Evolutionary conservation across 1,284 basidiomycete genomes (phyloP).

Genomic region (Austroboletus novae-zelandiae): DNA sequence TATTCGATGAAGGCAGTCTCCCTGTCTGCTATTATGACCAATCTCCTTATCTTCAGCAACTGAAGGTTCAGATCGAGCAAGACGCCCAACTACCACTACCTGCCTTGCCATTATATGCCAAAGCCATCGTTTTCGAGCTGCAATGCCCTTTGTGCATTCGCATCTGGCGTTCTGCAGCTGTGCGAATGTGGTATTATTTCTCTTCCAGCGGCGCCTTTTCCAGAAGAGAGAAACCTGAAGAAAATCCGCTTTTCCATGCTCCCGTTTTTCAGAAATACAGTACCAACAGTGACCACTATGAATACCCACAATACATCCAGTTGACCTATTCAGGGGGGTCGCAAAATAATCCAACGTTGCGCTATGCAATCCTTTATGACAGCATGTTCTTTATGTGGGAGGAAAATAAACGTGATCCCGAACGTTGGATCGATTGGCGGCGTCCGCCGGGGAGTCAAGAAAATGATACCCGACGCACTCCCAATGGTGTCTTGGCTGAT

Average conservation of each 20-base stretch:
- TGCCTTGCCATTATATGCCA: background rate
- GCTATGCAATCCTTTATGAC: background rate
- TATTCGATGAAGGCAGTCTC: background rate
- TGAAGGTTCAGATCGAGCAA: background rate
- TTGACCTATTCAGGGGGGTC: background rate
- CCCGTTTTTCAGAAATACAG: slow-evolving; percentile 1
- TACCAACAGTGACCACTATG: background rate
- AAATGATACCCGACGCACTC: too few species aligned
- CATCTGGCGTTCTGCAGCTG: slow-evolving; percentile 4
- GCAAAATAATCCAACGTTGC: background rate
- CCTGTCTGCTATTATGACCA: background rate
- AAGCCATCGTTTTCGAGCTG: slow-evolving; percentile 7
- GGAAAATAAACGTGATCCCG: background rate
- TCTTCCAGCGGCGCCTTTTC: background rate
- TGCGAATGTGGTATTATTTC: background rate
- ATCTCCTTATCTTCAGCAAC: background rate
- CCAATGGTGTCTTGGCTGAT: slow-evolving; percentile 30
- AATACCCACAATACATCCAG: too few species aligned
- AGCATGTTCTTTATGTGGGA: background rate
- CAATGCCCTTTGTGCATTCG: slow-evolving; percentile 2
- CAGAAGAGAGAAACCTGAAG: background rate
- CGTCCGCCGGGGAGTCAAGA: too few species aligned
- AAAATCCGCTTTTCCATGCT: background rate
- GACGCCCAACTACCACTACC: background rate
- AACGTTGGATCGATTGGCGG: background rate